A percentile compares a stretch with the other conserved stretches of the same genome.
phyloP scores from a whole-genome alignment of 768 basidiomycete genomes.

The Macrolepiota albuminosa region DNA sequence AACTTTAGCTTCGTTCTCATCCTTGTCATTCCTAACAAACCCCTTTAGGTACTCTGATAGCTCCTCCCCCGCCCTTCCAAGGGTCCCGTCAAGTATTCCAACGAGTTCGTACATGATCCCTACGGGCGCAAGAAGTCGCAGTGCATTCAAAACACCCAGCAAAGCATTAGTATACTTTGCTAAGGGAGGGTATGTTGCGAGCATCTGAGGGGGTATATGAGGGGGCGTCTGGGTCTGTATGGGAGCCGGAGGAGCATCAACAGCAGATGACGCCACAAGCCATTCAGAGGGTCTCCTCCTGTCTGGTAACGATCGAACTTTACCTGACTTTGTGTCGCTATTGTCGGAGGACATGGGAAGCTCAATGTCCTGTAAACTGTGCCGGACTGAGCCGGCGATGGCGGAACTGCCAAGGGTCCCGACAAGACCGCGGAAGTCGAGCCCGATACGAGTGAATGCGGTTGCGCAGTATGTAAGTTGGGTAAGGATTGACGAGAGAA shows the following conservation, averaged over 20 bases:
- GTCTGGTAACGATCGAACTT: neutral
- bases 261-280: slow-evolving; percentile 36
- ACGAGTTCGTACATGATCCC: slow-evolving; percentile 48
- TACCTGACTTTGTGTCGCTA: neutral
- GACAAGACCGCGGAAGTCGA: slow-evolving; percentile 78
- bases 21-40: slow-evolving; percentile 11
- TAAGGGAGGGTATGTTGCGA: slow-evolving; percentile 72
- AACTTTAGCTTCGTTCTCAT: slow-evolving; percentile 26
- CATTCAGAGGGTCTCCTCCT: slow-evolving; percentile 40
- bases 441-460: slow-evolving; percentile 87
- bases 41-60: slow-evolving; percentile 42
- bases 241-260: slow-evolving; percentile 16
- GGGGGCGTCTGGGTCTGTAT: slow-evolving; percentile 30
- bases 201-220: slow-evolving; percentile 66
- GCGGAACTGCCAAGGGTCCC: slow-evolving; percentile 62
- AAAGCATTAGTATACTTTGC: slow-evolving; percentile 71
- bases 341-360: neutral
- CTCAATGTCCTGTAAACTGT: slow-evolving; percentile 34
- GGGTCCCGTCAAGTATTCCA: slow-evolving; percentile 43
- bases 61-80: slow-evolving; percentile 40
- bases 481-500: slow-evolving; percentile 81
- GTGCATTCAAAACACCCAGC: slow-evolving; percentile 68
- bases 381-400: slow-evolving; percentile 50
- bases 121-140: slow-evolving; percentile 77
- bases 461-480: slow-evolving; percentile 92